These are phyloP conservation scores for Trypanosoma grayi DNA, from an alignment of 208 protist species.

Conservation along the genomic window DNA sequence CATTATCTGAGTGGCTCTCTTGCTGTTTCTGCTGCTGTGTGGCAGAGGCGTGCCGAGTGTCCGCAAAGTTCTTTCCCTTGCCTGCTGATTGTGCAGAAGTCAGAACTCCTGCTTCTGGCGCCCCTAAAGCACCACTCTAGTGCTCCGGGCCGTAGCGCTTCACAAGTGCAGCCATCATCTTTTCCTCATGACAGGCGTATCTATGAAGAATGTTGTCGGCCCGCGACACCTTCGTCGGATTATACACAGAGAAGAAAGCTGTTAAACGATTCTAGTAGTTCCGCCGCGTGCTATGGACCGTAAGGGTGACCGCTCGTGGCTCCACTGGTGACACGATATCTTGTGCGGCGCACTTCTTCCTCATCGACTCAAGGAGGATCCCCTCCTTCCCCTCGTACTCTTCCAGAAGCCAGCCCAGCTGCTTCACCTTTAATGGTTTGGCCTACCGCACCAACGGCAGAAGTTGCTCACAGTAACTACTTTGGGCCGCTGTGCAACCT, in stretches of 20 bases:
- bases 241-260: conserved; percentile 11
- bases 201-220: conserved; percentile 2
- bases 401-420: conserved; percentile 31
- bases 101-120: neutral
- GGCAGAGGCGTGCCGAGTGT: too few species aligned
- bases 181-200: conserved; percentile 13
- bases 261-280: conserved; percentile 1
- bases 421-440: conserved; percentile 1
- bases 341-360: neutral
- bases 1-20: too few species aligned
- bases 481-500: neutral
- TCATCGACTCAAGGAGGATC: neutral
- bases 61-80: too few species aligned
- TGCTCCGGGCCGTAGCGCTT: conserved; percentile 15
- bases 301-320: too few species aligned
- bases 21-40: too few species aligned
- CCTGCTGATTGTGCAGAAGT: neutral
- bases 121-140: neutral
- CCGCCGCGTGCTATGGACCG: too few species aligned
- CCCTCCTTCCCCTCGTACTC: conserved; percentile 31
- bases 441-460: conserved; percentile 12
- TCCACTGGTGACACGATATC: too few species aligned
- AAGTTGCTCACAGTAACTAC: neutral
- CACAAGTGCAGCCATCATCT: conserved; percentile 14
- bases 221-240: conserved; percentile 6